Conservation (phyloP, 129 eudicot genomes). For the Erigeron canadensis region DNA sequence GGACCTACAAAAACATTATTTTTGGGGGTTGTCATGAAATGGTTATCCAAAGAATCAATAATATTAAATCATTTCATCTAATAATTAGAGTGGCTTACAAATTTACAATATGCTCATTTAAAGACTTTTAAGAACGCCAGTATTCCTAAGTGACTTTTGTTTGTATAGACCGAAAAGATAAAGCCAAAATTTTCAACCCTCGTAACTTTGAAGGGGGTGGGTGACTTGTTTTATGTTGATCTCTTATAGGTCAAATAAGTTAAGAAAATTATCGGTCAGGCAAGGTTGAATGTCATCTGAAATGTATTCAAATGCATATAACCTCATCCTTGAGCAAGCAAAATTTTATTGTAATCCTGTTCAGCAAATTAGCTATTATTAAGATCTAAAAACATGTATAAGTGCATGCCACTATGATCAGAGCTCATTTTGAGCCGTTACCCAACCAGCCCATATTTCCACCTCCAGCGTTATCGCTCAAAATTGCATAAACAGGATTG, state of each 20-base stretch:
- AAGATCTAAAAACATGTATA: too few species aligned
- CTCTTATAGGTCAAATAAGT: neutral
- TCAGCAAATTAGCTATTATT: too few species aligned
- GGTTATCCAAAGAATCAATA: neutral
- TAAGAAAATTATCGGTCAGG: neutral
- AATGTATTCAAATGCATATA: neutral
- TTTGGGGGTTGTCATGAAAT: neutral
- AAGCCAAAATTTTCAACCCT: neutral
- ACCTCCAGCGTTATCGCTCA: neutral
- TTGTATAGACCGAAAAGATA: neutral
- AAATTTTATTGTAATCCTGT: too few species aligned
- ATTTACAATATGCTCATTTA: neutral
- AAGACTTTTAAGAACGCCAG: neutral
- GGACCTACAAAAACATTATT: slow-evolving; percentile 42
- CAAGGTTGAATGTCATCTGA: neutral
- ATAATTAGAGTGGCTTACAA: neutral
- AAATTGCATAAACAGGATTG: neutral
- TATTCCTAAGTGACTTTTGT: neutral
- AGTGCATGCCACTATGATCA: neutral
- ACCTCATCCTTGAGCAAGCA: neutral
- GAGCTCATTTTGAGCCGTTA: neutral
- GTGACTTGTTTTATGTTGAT: neutral
- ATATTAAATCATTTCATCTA: neutral
- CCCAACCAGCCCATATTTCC: neutral
- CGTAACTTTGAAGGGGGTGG: neutral